Conservation (phyloP, 169 alveolate species). For the Cyclospora cayetanensis region DNA sequence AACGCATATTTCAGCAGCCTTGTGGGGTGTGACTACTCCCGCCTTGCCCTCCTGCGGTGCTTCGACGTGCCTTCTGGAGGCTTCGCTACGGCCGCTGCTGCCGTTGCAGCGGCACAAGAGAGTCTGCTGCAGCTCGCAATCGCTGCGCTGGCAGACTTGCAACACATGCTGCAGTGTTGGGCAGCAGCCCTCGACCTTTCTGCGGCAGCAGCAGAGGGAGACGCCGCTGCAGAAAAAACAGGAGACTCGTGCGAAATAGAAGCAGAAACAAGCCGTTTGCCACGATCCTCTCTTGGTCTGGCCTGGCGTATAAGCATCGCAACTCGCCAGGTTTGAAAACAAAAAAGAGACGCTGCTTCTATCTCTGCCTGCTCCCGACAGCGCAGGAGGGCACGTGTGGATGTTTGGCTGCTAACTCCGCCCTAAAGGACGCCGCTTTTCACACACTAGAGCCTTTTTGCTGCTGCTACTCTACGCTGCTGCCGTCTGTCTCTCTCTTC, state of each 20-base stretch:
- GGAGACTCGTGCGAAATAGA: not conserved
- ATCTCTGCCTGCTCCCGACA: too few species aligned
- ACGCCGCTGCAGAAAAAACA: not conserved
- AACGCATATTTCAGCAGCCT: conserved; percentile 30
- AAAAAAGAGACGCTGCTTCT: too few species aligned
- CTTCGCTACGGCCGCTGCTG: conserved; percentile 27
- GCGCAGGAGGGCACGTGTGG: too few species aligned
- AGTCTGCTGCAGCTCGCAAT: conserved; percentile 14
- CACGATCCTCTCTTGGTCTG: conserved; percentile 27
- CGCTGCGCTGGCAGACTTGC: conserved; percentile 25
- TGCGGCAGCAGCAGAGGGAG: not conserved
- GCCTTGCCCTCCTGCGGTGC: conserved; percentile 42
- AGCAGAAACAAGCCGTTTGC: conserved; percentile 5
- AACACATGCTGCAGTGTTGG: conserved; percentile 14
- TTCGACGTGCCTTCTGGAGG: conserved; percentile 42
- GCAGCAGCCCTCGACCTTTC: conserved; percentile 30
- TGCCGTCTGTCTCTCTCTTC: not conserved
- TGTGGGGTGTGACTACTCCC: conserved; percentile 41
- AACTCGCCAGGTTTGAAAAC: conserved; percentile 48
- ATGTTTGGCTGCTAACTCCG: not conserved
- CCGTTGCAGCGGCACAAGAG: conserved; percentile 37
- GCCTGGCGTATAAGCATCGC: conserved; percentile 27
- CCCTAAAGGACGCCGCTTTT: too few species aligned
- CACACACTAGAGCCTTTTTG: not conserved
- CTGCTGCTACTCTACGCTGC: not conserved